These are phyloP conservation scores for Solanum sitiens DNA, from an alignment of 257 asterid species.

Conservation along the genomic window DNA sequence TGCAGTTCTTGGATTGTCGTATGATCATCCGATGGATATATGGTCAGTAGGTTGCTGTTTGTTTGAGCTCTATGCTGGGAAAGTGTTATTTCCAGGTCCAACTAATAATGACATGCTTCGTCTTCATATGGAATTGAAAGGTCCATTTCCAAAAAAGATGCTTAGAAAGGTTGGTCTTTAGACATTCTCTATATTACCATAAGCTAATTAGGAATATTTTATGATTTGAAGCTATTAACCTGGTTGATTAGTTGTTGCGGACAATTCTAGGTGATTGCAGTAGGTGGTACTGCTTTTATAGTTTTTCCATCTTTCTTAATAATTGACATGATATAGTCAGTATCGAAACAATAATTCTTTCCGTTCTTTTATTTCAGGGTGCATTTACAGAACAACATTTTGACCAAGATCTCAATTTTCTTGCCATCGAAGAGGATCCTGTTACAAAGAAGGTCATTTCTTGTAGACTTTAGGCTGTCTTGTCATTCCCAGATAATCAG, in stretches of 20 bases:
- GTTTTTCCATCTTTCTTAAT: background rate
- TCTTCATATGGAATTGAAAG: conserved; percentile 93
- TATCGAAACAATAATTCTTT: background rate
- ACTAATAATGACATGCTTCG: conserved; percentile 99
- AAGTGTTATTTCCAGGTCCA: conserved; percentile 89
- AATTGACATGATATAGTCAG: background rate
- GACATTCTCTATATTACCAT: background rate
- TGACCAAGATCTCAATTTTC: conserved; percentile 84
- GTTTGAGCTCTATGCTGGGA: conserved; percentile 92
- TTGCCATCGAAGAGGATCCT: conserved; percentile 89
- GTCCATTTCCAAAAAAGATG: conserved; percentile 94
- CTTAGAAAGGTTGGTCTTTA: conserved; percentile 66
- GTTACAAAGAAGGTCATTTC: conserved; percentile 78
- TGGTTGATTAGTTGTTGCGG: background rate
- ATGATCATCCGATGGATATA: conserved; percentile 95
- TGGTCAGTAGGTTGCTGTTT: conserved; percentile 99
- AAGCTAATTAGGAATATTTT: background rate
- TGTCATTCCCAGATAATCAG: background rate
- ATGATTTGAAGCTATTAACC: background rate
- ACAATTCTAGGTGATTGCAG: background rate
- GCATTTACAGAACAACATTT: conserved; percentile 80
- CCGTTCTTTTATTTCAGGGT: conserved; percentile 44
- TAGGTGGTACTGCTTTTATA: background rate
- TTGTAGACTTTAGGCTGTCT: background rate
- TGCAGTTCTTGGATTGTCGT: conserved; percentile 82